phyloP scores from a whole-genome alignment of 768 basidiomycete species.

The Boletellus emodensis region DNA sequence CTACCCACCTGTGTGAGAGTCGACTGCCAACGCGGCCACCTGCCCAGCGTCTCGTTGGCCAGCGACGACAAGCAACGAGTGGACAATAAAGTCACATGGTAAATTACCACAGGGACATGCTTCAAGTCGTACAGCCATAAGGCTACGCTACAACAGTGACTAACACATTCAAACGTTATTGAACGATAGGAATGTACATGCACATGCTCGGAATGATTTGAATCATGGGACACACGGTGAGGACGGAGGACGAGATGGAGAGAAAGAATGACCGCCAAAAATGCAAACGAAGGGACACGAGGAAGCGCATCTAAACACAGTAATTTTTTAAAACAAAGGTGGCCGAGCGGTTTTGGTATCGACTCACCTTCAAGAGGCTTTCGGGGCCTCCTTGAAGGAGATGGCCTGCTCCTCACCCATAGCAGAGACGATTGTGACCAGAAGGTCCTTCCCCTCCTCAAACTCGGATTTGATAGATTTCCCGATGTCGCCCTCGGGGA shows the following conservation, averaged over 20 bases:
- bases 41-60: slow-evolving; percentile 1
- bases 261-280: slow-evolving; percentile 10
- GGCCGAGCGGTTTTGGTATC: neutral
- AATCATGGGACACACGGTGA: slow-evolving; percentile 8
- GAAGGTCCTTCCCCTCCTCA: slow-evolving; percentile 82
- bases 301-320: neutral
- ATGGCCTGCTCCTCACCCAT: slow-evolving; percentile 95
- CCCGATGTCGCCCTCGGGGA: slow-evolving; percentile 86
- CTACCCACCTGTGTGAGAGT: neutral
- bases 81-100: neutral
- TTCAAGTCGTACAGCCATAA: slow-evolving; percentile 11
- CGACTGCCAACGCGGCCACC: slow-evolving; percentile 8
- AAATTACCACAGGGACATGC: neutral
- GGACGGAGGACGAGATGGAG: slow-evolving; percentile 6
- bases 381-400: slow-evolving; percentile 86
- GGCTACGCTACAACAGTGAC: slow-evolving; percentile 27
- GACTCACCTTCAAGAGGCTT: slow-evolving; percentile 36
- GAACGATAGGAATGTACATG: slow-evolving; percentile 27
- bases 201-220: slow-evolving; percentile 24
- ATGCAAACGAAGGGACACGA: slow-evolving; percentile 16
- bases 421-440: slow-evolving; percentile 81
- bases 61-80: neutral
- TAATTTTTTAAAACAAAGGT: neutral
- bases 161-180: slow-evolving; percentile 24
- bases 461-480: slow-evolving; percentile 63